phyloP scores from a whole-genome alignment of 1,284 basidiomycete genomes.

The Ustilago lituana region DNA sequence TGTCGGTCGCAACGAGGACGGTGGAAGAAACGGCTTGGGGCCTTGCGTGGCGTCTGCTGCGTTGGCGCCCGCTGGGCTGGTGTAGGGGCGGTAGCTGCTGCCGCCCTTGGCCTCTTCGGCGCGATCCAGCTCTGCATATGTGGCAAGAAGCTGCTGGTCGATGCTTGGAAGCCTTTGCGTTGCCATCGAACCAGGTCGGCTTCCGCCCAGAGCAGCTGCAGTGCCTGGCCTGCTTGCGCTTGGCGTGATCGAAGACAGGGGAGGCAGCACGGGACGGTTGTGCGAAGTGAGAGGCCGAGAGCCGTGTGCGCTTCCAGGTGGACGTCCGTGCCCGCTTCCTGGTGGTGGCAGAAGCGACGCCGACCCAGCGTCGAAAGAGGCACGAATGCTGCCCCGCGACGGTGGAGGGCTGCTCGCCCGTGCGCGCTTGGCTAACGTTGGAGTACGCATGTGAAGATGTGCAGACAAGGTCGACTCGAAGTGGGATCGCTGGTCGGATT shows the following conservation, averaged over 20 bases:
- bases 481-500: slow-evolving; percentile 28
- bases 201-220: slow-evolving; percentile 26
- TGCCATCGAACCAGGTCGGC: slow-evolving; percentile 27
- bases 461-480: slow-evolving; percentile 55
- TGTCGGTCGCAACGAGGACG: slow-evolving; percentile 32
- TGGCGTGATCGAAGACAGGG: slow-evolving; percentile 48
- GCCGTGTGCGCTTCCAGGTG: slow-evolving; percentile 41
- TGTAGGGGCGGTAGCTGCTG: slow-evolving; percentile 31
- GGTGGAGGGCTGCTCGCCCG: slow-evolving; percentile 42
- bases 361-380: slow-evolving; percentile 34
- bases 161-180: slow-evolving; percentile 46
- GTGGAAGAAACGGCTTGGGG: slow-evolving; percentile 35
- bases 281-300: slow-evolving; percentile 36
- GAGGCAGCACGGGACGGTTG: slow-evolving; percentile 56
- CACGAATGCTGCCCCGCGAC: slow-evolving; percentile 37
- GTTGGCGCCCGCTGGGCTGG: slow-evolving; percentile 41
- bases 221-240: slow-evolving; percentile 54
- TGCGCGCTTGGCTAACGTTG: slow-evolving; percentile 35
- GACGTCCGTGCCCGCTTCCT: slow-evolving; percentile 47
- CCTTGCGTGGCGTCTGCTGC: slow-evolving; percentile 11
- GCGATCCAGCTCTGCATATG: slow-evolving; percentile 29
- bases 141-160: slow-evolving; percentile 45
- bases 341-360: slow-evolving; percentile 37
- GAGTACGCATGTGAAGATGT: slow-evolving; percentile 55
- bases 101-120: slow-evolving; percentile 24